These are phyloP conservation scores for Colletotrichum scovillei DNA, from an alignment of 2,329 filamentous ascomycete species.

Conservation along the genomic window DNA sequence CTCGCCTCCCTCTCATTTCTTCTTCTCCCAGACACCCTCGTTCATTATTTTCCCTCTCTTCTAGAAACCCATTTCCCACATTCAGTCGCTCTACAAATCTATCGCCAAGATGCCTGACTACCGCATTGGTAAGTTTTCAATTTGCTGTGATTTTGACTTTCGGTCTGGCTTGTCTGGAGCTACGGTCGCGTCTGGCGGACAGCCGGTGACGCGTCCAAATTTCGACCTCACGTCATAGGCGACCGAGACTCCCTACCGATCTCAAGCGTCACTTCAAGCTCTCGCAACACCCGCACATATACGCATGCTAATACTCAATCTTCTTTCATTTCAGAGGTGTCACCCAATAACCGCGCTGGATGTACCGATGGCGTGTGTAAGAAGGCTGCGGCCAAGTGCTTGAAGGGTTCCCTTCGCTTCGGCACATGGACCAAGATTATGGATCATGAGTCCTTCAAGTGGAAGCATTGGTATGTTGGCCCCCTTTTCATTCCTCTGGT, in stretches of 20 bases:
- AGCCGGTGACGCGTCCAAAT: constrained; percentile 11
- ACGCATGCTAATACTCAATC: constrained; percentile 2
- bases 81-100: not conserved
- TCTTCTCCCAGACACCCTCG: constrained; percentile 9
- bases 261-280: not conserved
- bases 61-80: not conserved
- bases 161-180: not conserved
- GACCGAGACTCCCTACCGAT: not conserved
- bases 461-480: constrained; percentile 83
- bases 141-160: not conserved
- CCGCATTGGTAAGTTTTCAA: constrained; percentile 55
- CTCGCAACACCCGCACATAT: constrained; percentile 5
- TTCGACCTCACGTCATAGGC: constrained; percentile 23
- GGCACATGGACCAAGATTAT: constrained; percentile 77
- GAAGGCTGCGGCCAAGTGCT: constrained; percentile 74
- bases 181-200: not conserved
- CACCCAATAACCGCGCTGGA: constrained; percentile 76
- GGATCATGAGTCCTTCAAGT: constrained; percentile 74
- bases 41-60: not conserved
- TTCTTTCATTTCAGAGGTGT: constrained; percentile 68
- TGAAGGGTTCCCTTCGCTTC: constrained; percentile 82
- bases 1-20: not conserved
- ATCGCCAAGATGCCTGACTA: constrained; percentile 55
- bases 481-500: not conserved
- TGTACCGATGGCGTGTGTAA: constrained; percentile 84